Evolutionary conservation across 345 rosid genomes (phyloP), one percentile per base, ranked within the genome.

Genomic region (Xanthoceras sorbifolium): DNA sequence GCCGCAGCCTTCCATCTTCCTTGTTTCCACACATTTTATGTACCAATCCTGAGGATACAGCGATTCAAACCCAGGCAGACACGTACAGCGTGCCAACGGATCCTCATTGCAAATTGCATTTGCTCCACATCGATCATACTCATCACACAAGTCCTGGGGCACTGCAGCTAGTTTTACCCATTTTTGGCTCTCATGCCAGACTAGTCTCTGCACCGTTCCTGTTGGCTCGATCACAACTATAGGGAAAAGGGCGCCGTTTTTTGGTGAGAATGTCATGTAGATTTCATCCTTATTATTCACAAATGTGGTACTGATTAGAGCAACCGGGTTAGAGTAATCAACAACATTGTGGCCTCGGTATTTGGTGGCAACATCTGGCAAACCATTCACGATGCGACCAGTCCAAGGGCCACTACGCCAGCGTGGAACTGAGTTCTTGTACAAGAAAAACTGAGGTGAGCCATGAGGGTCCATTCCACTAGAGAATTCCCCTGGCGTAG

Each of bases 101-200:
- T 54, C 20, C 15, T 54, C 26, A 1, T 77, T 65, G 65, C 82
- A 82, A 5, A 12, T 46, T 52, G 20, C 46, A 44, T 77, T 42
- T 5, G 70, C 64, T 5, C 84, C 79, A 64, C 84, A 81, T 0
- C 62, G 0, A 9, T 36, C 36, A 26, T 78, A 84, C 11, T 68
- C 59, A 6, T 78, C 84, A n/a, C 87, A 81, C n/a, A 50, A 36
- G 55, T 84, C 84, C 22, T 0, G 26, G 0, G 82, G 80, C 0
- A 1, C 22, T 15, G 12, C 17, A 71, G 46, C 61, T 42, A 32
- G 25, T 32, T 54, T 71, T 1, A 12, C 64, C 81, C 81, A 82
- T 0, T 23, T 4, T 1, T 60, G 46, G 1, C 2, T 68, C 9
- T 73, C 57, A 1, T 64, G 57, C 85, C 85, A 82, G 0, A 6